Percentiles rank a stretch among this genome's conserved stretches.
These are phyloP conservation scores for Pyricularia grisea DNA, from an alignment of 2,329 filamentous ascomycete species.

Conservation along the genomic window DNA sequence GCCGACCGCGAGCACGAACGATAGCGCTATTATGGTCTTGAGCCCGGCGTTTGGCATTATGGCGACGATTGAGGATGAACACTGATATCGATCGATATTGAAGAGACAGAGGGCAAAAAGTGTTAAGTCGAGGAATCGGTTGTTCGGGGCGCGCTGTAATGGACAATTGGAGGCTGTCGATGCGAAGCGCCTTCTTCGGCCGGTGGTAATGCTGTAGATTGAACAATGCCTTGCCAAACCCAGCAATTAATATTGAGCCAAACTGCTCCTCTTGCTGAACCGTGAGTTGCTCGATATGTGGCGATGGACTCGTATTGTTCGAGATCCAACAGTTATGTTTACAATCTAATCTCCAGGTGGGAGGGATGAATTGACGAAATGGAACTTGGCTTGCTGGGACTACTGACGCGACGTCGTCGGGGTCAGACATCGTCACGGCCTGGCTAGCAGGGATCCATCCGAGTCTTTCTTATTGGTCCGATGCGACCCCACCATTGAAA, in stretches of 20 bases:
- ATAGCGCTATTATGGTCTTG: constrained; percentile 98
- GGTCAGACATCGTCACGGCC: not conserved
- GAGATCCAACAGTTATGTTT: not conserved
- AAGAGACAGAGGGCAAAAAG: not conserved
- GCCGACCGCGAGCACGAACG: constrained; percentile 96
- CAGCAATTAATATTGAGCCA: not conserved
- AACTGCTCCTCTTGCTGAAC: not conserved
- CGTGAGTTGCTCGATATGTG: not conserved
- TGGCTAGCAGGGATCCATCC: not conserved
- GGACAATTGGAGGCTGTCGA: not conserved
- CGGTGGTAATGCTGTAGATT: not conserved
- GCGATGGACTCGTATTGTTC: not conserved
- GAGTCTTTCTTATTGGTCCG: not conserved
- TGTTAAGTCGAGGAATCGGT: not conserved
- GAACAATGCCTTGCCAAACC: not conserved
- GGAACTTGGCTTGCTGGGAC: not conserved
- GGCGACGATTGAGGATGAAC: constrained; percentile 14
- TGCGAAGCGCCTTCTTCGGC: not conserved
- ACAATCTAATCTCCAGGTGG: not conserved
- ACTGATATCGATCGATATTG: not conserved
- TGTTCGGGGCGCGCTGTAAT: not conserved
- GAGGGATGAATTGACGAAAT: not conserved
- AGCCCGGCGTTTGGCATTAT: constrained; percentile 73
- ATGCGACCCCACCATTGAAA: not conserved
- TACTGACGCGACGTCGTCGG: not conserved